Evolutionary conservation across 2,329 filamentous ascomycete genomes (phyloP), one percentile per base, ranked within the genome.

Genomic region (Nigrospora osmanthi): DNA sequence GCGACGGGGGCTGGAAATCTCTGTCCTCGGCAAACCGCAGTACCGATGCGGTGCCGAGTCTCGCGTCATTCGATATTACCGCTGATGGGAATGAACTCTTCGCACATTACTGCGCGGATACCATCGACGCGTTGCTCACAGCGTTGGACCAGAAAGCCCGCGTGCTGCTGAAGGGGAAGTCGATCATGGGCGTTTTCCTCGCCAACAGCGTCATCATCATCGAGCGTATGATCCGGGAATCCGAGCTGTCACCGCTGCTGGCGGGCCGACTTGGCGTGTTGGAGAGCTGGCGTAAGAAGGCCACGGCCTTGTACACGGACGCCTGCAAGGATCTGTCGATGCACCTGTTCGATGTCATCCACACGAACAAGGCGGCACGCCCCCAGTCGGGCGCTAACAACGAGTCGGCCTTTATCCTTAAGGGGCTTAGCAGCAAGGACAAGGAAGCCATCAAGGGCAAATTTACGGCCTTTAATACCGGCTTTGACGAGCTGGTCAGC

Each of bases 361-460:
- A 95, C 66, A 97, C 91, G 1, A 93, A 83, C 60, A 83, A 88
- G 35, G 69, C 72, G 19, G 67, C 80, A 42, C 81, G 89, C 15
- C 88, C 89, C 13, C 76, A 81, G 0, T 90, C 86, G 3, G 80
- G 83, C 10, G 81, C 80, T 19, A 80, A 78, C 23, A 80, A 78
- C n/a, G 90, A 96, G 63, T 93, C 87, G 2, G 81, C 83, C 14
- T 85, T 85, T 1, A 86, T 96, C 47, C 74, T 97, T 48, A 95
- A 95, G 65, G 79, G 79, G 1, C 72, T 97, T 3, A 82, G 79
- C 38, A 89, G 84, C 57, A 96, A 95, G 63, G 93, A 98, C 60
- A 94, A 91, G 65, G 93, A 98, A 61, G 84, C 83, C 47, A 95
- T 97, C 67, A 98, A 98, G 67, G 83, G 89, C 64, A 97, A 97